A percentile compares a stretch with the other conserved stretches of the same genome.
Conservation (phyloP, 2,329 filamentous ascomycete species). For the Microdochium trichocladiopsis region DNA sequence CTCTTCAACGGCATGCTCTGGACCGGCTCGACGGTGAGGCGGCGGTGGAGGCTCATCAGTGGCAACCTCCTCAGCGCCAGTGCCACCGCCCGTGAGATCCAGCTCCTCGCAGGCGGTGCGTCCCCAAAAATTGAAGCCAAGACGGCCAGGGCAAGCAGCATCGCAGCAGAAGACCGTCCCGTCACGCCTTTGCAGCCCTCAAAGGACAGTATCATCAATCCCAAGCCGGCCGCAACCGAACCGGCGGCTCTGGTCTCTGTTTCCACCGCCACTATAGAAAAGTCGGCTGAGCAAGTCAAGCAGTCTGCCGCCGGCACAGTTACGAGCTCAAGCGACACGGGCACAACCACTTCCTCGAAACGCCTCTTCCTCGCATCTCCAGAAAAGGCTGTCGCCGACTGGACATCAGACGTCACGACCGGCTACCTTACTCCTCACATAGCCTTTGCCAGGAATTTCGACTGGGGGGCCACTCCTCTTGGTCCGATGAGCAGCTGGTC, state of each 20-base stretch:
- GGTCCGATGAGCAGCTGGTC: constrained; percentile 40
- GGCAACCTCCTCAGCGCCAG: constrained; percentile 26
- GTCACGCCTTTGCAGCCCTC: background rate
- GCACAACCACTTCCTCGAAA: constrained; percentile 16
- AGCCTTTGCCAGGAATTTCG: constrained; percentile 22
- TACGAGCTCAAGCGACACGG: constrained; percentile 15
- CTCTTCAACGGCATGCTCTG: constrained; percentile 24
- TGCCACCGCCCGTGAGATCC: constrained; percentile 14
- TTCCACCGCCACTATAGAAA: background rate
- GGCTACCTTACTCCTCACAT: constrained; percentile 21
- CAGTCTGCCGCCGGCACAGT: background rate
- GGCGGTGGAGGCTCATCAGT: constrained; percentile 31
- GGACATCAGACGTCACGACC: constrained; percentile 20
- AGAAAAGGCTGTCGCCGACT: constrained; percentile 25
- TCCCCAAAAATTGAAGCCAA: constrained; percentile 7
- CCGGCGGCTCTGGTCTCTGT: background rate
- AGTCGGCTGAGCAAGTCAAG: background rate
- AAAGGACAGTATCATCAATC: background rate
- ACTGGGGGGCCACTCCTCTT: constrained; percentile 39
- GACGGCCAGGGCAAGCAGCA: background rate
- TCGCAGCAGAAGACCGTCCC: background rate
- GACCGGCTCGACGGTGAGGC: constrained; percentile 29
- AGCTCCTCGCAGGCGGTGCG: constrained; percentile 9
- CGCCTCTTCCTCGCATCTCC: constrained; percentile 20
- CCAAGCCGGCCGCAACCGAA: background rate